phyloP scores from a whole-genome alignment of 495 filamentous ascomycete species.

The Trichoderma gamsii region DNA sequence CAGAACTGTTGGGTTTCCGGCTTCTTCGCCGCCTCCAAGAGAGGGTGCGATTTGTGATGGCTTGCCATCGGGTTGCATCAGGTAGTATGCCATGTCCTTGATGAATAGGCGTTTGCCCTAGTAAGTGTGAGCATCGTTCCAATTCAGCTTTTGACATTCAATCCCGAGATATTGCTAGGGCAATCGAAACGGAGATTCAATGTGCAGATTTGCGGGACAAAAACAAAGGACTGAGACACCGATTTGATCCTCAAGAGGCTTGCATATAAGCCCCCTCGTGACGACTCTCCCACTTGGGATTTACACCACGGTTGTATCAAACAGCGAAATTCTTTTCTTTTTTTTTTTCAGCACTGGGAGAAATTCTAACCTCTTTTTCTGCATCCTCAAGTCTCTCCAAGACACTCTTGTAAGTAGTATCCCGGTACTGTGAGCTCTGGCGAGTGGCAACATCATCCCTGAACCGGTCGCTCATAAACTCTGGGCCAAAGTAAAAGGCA shows the following conservation, averaged over 20 bases:
- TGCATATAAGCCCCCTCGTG: background rate
- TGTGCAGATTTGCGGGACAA: no score
- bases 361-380: constrained; percentile 43
- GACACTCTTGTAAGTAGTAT: constrained; percentile 70
- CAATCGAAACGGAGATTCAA: background rate
- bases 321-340: background rate
- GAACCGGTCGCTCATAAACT: constrained; percentile 72
- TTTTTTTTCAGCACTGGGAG: background rate
- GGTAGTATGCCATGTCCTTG: constrained; percentile 93
- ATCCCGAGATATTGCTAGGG: no score
- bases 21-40: constrained; percentile 44
- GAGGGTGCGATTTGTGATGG: constrained; percentile 69
- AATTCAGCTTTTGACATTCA: background rate
- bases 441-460: constrained; percentile 64
- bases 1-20: constrained; percentile 76
- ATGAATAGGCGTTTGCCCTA: constrained; percentile 87
- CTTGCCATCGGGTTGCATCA: constrained; percentile 66
- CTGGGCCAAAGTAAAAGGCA: constrained; percentile 90
- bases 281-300: background rate
- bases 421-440: constrained; percentile 64
- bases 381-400: constrained; percentile 65
- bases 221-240: no score
- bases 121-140: constrained; percentile 15
- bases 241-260: background rate
- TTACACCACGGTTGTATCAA: background rate